These are phyloP conservation scores for Euphorbia lathyris DNA, from an alignment of 345 rosid species.

Conservation along the genomic window DNA sequence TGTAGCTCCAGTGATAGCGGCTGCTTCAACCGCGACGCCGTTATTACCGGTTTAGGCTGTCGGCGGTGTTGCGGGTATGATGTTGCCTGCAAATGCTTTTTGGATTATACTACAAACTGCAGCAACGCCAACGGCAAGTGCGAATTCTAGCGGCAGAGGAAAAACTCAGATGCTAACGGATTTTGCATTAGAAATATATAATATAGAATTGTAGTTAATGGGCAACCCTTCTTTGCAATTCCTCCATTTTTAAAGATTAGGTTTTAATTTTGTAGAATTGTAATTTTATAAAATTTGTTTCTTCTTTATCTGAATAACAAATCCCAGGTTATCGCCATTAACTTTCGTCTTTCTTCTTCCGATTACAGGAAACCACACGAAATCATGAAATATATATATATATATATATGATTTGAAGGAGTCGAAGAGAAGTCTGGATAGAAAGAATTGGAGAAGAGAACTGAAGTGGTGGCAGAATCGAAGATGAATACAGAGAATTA, in stretches of 20 bases:
- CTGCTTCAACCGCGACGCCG: conserved; percentile 16
- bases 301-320: too few relatives aligned
- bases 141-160: neutral
- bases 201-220: conserved; percentile 43
- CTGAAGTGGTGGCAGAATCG: too few relatives aligned
- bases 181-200: conserved; percentile 40
- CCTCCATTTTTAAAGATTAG: neutral
- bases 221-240: conserved; percentile 18
- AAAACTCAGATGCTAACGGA: conserved; percentile 40
- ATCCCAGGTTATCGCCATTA: too few relatives aligned
- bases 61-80: conserved; percentile 35
- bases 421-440: too few relatives aligned
- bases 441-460: too few relatives aligned
- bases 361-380: too few relatives aligned
- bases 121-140: neutral
- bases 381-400: too few relatives aligned
- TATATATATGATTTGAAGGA: too few relatives aligned
- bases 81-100: conserved; percentile 42
- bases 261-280: neutral
- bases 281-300: too few relatives aligned
- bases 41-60: conserved; percentile 39
- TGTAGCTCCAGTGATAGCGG: conserved; percentile 26
- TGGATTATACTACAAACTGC: conserved; percentile 47
- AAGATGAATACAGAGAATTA: too few relatives aligned
- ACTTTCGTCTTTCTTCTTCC: too few relatives aligned